Evolutionary conservation across 352 stramenopile genomes (phyloP).

Genomic region (Pythium coloratum): DNA sequence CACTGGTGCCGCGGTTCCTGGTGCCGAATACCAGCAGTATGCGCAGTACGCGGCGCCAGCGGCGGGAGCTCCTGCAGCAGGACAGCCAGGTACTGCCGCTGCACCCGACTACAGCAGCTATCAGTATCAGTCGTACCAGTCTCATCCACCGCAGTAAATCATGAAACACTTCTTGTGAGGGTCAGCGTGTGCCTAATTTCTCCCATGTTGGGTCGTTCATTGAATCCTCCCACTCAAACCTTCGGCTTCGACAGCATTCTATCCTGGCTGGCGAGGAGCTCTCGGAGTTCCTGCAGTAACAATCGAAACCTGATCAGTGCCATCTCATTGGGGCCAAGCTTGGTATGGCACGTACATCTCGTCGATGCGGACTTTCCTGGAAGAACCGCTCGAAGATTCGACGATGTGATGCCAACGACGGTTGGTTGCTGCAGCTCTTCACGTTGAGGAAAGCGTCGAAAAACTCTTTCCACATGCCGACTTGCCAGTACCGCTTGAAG

Average conservation of each 20-base stretch:
- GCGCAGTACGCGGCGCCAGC: conserved; percentile 13
- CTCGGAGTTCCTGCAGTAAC: conserved; percentile 49
- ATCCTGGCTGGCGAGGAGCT: conserved; percentile 55
- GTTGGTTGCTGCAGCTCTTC: conserved; percentile 60
- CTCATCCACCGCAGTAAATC: conserved; percentile 20
- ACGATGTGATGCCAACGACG: conserved; percentile 46
- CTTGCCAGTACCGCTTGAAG: conserved; percentile 85
- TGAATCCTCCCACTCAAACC: conserved; percentile 30
- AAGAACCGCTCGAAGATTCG: conserved; percentile 63
- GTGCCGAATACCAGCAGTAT: conserved; percentile 30
- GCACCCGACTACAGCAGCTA: conserved; percentile 26
- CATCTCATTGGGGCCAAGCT: background rate
- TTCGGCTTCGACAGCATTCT: conserved; percentile 41
- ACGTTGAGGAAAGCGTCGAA: conserved; percentile 80
- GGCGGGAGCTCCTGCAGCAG: background rate
- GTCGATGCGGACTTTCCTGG: conserved; percentile 35
- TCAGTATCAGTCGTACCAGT: conserved; percentile 26
- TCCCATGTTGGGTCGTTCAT: background rate
- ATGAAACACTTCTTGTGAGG: background rate
- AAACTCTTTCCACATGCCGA: conserved; percentile 66
- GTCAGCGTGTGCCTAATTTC: background rate
- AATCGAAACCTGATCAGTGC: background rate
- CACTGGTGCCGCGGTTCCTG: conserved; percentile 1
- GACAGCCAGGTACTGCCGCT: conserved; percentile 2
- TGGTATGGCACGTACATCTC: conserved; percentile 35